Percentiles rank a stretch among this genome's conserved stretches.
phyloP scores from a whole-genome alignment of 1,139 yeast genomes.

The Blastobotrys illinoisensis region DNA sequence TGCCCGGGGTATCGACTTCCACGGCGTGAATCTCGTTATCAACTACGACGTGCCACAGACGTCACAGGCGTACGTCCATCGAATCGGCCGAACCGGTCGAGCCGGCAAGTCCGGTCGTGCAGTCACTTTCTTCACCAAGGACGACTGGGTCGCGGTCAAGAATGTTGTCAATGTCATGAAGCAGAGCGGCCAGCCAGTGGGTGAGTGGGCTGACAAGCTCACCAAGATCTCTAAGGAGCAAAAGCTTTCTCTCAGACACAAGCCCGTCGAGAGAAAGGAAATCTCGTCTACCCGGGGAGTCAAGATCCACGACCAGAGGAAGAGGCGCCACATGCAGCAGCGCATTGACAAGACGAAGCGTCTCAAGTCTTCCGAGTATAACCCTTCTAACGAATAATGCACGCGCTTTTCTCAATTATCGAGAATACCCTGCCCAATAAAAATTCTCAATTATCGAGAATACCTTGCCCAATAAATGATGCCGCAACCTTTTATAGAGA shows the following conservation, averaged over 20 bases:
- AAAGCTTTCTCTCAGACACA: conserved; percentile 56
- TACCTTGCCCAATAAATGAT: not conserved
- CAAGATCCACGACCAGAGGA: conserved; percentile 30
- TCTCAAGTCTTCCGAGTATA: conserved; percentile 37
- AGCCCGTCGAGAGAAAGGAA: conserved; percentile 59
- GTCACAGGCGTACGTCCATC: conserved; percentile 92
- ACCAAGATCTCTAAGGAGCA: conserved; percentile 64
- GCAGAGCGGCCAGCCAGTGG: conserved; percentile 66
- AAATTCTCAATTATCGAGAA: too few species aligned
- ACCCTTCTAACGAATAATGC: not conserved
- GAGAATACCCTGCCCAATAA: not conserved
- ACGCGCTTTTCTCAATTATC: not conserved
- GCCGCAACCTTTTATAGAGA: too few species aligned
- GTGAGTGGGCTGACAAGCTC: conserved; percentile 77
- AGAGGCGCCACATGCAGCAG: conserved; percentile 56
- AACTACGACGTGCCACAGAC: conserved; percentile 95
- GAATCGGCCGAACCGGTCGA: conserved; percentile 98
- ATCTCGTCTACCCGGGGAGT: conserved; percentile 71
- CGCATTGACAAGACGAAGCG: conserved; percentile 79
- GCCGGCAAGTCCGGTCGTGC: conserved; percentile 86
- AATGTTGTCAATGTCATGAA: conserved; percentile 92
- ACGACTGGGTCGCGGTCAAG: conserved; percentile 69
- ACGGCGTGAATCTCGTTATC: conserved; percentile 89
- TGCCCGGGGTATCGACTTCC: conserved; percentile 95
- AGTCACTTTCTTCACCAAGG: conserved; percentile 88